Conservation (phyloP, 2,329 filamentous ascomycete genomes). For the Trichophyton rubrum region DNA sequence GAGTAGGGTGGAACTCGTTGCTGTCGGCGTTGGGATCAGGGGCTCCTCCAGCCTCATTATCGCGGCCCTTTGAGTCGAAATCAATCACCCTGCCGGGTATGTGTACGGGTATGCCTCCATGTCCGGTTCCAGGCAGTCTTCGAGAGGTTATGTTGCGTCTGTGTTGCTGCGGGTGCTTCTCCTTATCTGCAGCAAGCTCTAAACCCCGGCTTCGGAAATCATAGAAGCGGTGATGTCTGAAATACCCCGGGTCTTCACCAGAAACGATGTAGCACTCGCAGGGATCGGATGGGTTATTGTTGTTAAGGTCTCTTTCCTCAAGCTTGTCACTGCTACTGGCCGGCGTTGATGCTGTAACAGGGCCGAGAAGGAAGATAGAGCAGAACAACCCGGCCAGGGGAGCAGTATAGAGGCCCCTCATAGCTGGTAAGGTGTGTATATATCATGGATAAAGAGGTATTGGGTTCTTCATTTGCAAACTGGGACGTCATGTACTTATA, state of each 20-base stretch:
- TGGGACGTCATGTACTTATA: not conserved
- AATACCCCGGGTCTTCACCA: slow-evolving; percentile 33
- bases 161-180: not conserved
- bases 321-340: no score
- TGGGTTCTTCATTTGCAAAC: not conserved
- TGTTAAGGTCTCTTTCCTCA: not conserved
- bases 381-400: slow-evolving; percentile 1
- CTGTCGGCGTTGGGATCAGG: not conserved
- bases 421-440: not conserved
- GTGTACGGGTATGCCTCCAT: not conserved
- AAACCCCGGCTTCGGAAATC: slow-evolving; percentile 31
- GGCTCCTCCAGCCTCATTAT: not conserved
- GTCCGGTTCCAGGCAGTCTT: not conserved
- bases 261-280: slow-evolving; percentile 40
- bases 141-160: not conserved
- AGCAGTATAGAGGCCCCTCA: not conserved
- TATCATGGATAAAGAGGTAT: not conserved
- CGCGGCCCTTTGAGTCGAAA: not conserved
- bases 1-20: slow-evolving; percentile 6
- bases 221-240: slow-evolving; percentile 41
- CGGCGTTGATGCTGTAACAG: not conserved
- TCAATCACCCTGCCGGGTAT: not conserved
- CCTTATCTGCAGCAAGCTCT: not conserved
- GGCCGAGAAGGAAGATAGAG: not conserved
- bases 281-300: slow-evolving; percentile 13